Evolutionary conservation across 768 basidiomycete species (phyloP), one percentile per base, ranked within the genome.

Genomic region (Termitomyces sp.): DNA sequence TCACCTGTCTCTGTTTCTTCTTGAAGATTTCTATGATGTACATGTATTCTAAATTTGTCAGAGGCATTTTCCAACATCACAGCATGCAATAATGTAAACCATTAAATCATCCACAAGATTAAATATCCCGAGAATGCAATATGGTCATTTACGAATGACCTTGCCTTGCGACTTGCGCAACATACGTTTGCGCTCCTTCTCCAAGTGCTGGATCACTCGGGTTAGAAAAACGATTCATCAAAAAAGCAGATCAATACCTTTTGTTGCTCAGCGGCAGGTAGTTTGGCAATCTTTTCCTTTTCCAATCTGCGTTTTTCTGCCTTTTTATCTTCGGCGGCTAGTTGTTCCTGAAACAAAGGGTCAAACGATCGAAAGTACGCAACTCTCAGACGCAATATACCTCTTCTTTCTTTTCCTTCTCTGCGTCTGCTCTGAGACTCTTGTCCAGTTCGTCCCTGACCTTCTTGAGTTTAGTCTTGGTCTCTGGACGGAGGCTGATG

Each of bases 211-310:
- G 34, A 33, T 58, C 29, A 33, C 33, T 18, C 4, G 3, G 9
- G 22, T 16, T 58, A 49, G 34, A 41, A 12, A 46, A 13, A 24
- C 5, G 2, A 36, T 5, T 2, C n/a, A 4, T 4, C 3, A n/a
- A 26, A 56, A 55, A 1, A 13, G 1, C 20, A 4, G 5, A 37
- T 67, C 49, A 52, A 26, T 20, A 86, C 89, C 84, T 93, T 94
- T 76, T 86, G 84, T 75, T 93, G 92, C 64, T 93, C 90, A 20
- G 84, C 80, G 31, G 90, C 79, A 65, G 86, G 88, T 55, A 94
- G 79, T 66, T 83, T 85, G 34, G 87, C 76, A 42, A 92, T 69
- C 62, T 82, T 78, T 59, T 90, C 92, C 62, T 92, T 81, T 68
- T 90, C 88, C 2, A 82, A 84, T 68, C 78, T 83, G 60, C 83